A percentile compares a stretch with the other conserved stretches of the same genome.
Evolutionary conservation across 768 basidiomycete species (phyloP).

Genomic region (Pisolithus orientalis): DNA sequence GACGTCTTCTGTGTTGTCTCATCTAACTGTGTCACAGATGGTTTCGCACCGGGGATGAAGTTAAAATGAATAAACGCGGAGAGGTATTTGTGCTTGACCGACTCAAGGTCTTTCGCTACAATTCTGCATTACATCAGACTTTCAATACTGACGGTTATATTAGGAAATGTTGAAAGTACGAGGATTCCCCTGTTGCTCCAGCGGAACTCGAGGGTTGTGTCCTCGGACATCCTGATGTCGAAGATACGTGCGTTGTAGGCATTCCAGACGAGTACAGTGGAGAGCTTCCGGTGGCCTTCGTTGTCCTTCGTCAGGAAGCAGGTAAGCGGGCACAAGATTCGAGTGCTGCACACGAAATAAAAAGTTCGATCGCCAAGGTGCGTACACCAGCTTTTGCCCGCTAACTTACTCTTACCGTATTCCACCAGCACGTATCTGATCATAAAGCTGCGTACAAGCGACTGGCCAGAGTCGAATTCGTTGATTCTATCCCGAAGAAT

Average conservation of each 20-base stretch:
- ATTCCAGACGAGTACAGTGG: conserved; percentile 70
- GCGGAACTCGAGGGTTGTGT: conserved; percentile 65
- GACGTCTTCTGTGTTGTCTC: not conserved
- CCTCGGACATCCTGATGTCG: conserved; percentile 53
- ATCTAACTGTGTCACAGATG: conserved; percentile 31
- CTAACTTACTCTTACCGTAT: not conserved
- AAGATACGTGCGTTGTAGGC: conserved; percentile 59
- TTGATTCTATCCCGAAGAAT: conserved; percentile 61
- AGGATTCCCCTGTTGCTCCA: conserved; percentile 47
- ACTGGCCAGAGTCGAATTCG: conserved; percentile 53
- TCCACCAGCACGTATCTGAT: conserved; percentile 47
- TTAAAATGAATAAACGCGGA: conserved; percentile 51
- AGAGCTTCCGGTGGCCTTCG: conserved; percentile 66
- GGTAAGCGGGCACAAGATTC: conserved; percentile 29
- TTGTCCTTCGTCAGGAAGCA: conserved; percentile 43
- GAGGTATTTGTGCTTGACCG: conserved; percentile 71
- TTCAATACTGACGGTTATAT: not conserved
- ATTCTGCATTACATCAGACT: not conserved
- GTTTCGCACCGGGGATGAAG: conserved; percentile 70
- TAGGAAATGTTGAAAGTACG: conserved; percentile 71
- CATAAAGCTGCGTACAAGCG: conserved; percentile 56
- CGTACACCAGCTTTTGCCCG: too few species aligned
- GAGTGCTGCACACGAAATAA: conserved; percentile 30
- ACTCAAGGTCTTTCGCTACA: conserved; percentile 44
- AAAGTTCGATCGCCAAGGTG: conserved; percentile 50